phyloP scores from a whole-genome alignment of 306 rosid genomes.

The Vigna mungo region DNA sequence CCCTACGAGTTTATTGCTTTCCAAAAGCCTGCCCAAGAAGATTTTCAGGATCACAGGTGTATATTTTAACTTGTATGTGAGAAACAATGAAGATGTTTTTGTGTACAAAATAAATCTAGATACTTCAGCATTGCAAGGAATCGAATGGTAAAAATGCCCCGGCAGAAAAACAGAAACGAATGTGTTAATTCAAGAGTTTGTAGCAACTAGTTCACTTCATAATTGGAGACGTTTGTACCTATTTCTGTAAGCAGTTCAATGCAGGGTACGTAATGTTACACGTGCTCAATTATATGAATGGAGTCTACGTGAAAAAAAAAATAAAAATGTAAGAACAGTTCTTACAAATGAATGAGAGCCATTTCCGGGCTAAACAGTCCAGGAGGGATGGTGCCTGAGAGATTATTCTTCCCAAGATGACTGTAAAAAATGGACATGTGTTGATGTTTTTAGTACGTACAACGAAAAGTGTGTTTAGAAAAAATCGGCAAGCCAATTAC shows the following conservation, averaged over 20 bases:
- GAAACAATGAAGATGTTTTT: slow-evolving; percentile 8
- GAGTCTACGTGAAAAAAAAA: neutral
- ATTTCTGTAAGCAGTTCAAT: neutral
- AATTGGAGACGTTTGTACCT: neutral
- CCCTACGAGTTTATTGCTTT: slow-evolving; percentile 53
- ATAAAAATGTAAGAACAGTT: slow-evolving; percentile 1
- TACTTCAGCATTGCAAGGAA: neutral
- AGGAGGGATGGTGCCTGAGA: slow-evolving; percentile 54
- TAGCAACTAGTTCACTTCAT: neutral
- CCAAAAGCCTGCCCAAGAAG: slow-evolving; percentile 55
- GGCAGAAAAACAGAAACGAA: neutral
- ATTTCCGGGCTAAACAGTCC: slow-evolving; percentile 54
- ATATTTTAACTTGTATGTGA: neutral
- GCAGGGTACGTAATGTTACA: neutral
- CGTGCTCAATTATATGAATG: neutral
- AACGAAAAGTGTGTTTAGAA: neutral
- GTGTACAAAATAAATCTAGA: neutral
- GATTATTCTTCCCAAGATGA: slow-evolving; percentile 62
- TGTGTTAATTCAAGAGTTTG: neutral
- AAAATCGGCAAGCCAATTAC: neutral
- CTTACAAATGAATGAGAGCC: slow-evolving; percentile 68
- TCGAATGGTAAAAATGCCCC: neutral
- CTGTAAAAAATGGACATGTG: slow-evolving; percentile 43
- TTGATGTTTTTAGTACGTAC: slow-evolving; percentile 13
- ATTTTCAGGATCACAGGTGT: neutral